Evolutionary conservation across 805 yeast species (phyloP).

Genomic region (Metschnikowia kofuensis): DNA sequence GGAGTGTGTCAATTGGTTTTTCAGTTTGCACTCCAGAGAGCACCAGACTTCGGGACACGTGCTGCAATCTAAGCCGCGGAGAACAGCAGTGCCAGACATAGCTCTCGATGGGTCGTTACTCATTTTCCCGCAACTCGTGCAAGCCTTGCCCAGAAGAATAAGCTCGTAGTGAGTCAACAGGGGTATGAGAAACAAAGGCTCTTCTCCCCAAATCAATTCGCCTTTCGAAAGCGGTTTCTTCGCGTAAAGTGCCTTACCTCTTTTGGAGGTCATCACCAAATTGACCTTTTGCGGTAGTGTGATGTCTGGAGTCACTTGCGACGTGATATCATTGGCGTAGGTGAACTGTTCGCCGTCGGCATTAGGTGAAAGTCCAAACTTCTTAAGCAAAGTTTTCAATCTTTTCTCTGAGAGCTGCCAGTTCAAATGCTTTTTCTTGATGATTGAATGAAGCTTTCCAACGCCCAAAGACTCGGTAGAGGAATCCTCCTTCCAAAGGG

Average conservation of each 20-base stretch:
- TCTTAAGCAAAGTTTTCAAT: slow-evolving; percentile 50
- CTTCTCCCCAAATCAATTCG: slow-evolving; percentile 59
- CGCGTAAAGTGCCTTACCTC: slow-evolving; percentile 65
- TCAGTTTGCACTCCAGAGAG: slow-evolving; percentile 54
- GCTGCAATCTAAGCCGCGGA: slow-evolving; percentile 61
- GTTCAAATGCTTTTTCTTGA: slow-evolving; percentile 50
- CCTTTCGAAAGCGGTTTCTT: slow-evolving; percentile 46
- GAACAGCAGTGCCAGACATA: slow-evolving; percentile 26
- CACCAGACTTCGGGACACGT: slow-evolving; percentile 73
- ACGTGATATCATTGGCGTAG: slow-evolving; percentile 53
- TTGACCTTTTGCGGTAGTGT: slow-evolving; percentile 42
- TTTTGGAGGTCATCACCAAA: slow-evolving; percentile 46
- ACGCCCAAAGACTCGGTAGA: slow-evolving; percentile 56
- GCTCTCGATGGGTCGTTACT: slow-evolving; percentile 30
- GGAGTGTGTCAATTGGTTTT: slow-evolving; percentile 48
- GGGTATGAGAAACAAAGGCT: slow-evolving; percentile 58
- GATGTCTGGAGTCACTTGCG: slow-evolving; percentile 47
- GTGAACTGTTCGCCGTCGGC: slow-evolving; percentile 39
- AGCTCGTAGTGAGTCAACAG: slow-evolving; percentile 63
- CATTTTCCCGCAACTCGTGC: slow-evolving; percentile 68
- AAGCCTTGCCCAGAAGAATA: slow-evolving; percentile 61
- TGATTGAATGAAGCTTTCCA: slow-evolving; percentile 47
- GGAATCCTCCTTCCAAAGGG: slow-evolving; percentile 68
- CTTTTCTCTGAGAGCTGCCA: slow-evolving; percentile 67
- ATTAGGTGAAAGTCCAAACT: slow-evolving; percentile 47